A percentile compares a stretch with the other conserved stretches of the same genome.
Evolutionary conservation across 805 yeast genomes (phyloP).

Genomic region (Naumovozyma baii): DNA sequence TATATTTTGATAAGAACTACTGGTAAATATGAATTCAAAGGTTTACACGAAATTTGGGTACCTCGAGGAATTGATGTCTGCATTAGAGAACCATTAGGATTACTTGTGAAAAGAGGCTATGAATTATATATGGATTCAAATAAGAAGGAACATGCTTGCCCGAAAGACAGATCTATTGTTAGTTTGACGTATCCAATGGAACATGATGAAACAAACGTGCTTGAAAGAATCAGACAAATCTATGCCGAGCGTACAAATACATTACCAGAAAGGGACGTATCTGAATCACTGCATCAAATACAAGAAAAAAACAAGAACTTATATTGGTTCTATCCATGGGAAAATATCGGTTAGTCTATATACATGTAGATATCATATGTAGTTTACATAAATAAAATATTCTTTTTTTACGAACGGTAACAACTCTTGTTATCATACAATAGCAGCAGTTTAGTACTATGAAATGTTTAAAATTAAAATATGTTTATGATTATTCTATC

Average conservation of each 20-base stretch:
- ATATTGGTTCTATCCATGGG: constrained; percentile 28
- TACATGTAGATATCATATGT: no score
- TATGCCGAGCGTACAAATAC: constrained; percentile 20
- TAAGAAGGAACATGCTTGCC: constrained; percentile 17
- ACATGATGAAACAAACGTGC: constrained; percentile 12
- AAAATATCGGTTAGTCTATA: neutral
- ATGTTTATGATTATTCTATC: constrained; percentile 11
- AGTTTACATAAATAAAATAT: no score
- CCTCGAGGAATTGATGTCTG: constrained; percentile 48
- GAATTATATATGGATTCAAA: constrained; percentile 32
- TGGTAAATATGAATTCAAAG: constrained; percentile 33
- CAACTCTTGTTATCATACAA: no score
- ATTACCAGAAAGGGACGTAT: constrained; percentile 12
- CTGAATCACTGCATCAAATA: constrained; percentile 8
- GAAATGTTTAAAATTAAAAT: neutral
- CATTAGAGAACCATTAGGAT: constrained; percentile 42
- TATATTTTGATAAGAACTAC: constrained; percentile 52
- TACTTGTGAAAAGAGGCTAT: constrained; percentile 14
- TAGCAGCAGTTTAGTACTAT: neutral
- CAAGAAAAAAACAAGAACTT: constrained; percentile 18
- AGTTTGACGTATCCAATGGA: constrained; percentile 24
- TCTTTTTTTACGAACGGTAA: no score
- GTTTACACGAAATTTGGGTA: constrained; percentile 40
- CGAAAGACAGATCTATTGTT: constrained; percentile 20
- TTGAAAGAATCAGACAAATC: constrained; percentile 20